Base-by-base conservation (phyloP, 352 stramenopile genomes). In the Pythium grandisporangium region DNA sequence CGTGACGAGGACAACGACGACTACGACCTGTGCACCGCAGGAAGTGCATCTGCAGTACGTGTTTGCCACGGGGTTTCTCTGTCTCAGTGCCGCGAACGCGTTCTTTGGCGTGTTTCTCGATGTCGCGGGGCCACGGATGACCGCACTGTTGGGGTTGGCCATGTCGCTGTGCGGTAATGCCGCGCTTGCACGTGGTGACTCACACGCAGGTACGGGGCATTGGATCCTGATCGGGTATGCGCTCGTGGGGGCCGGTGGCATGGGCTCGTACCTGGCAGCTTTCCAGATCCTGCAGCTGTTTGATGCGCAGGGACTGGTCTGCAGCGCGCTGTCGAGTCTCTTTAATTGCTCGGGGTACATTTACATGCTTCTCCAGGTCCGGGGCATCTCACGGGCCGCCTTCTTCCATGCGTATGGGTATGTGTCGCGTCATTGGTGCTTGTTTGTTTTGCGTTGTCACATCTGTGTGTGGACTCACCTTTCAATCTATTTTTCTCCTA, bases 261-360 rank as follows among this genome's bases (percentile, higher is more conserved):
- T 76, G 57, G 78, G 72, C 13, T 67, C 70, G n/a, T 89, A 84
- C 51, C 39, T 91, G 42, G 70, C 74, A 1, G 70, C 75, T 1
- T 87, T 91, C 40, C 78, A 91, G 55, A 62, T 91, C n/a, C 55
- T 89, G 4, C 72, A 89, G 44, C 53, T 91, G 4, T 91, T 79
- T 37, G 58, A 80, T 41, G 65, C 74, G 1, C 78, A 91, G 61
- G 78, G 75, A 0, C 59, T 87, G 17, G 72, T 87, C 26, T 91
- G 74, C 52, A 88, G 74, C 30, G 77, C 66, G n/a, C 51, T 88
- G 14, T 88, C 78, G 14, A 91, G 78, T 30, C 51, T 91, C 30
- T 91, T 91, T 46, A 91, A 91, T 37, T 86, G 75, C 20, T 91
- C 75, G 4, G 75, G 78, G 2, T 91, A 89, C 41, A 48, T 91